A percentile compares a stretch with the other conserved stretches of the same genome.
These are phyloP conservation scores for Aspergillus aculeatinus DNA, from an alignment of 2,329 filamentous ascomycete species.

Conservation along the genomic window DNA sequence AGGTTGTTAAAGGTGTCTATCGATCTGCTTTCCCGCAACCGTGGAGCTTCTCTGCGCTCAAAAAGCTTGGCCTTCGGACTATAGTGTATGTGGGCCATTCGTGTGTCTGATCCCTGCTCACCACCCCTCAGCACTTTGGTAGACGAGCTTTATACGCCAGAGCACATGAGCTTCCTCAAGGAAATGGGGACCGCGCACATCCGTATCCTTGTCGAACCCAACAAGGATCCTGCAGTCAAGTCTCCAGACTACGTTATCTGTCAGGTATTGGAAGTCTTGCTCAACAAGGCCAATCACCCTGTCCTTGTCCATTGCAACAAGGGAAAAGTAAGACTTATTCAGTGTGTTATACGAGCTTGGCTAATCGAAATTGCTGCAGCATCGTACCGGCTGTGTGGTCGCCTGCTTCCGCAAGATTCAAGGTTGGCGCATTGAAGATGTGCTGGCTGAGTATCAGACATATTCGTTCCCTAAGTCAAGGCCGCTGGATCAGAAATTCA, in stretches of 20 bases:
- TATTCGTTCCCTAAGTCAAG: conserved; percentile 57
- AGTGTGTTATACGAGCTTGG: neutral
- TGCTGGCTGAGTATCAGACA: conserved; percentile 70
- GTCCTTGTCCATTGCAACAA: conserved; percentile 91
- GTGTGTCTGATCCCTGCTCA: neutral
- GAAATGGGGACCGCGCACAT: conserved; percentile 68
- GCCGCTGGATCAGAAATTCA: conserved; percentile 32
- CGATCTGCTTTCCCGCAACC: conserved; percentile 76
- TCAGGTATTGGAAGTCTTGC: conserved; percentile 67
- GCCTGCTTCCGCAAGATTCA: conserved; percentile 73
- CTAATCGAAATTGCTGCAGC: conserved; percentile 47
- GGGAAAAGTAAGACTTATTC: conserved; percentile 62
- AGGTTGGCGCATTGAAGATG: conserved; percentile 62
- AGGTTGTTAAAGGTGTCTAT: conserved; percentile 72
- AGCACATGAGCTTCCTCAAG: conserved; percentile 61
- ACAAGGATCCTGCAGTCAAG: conserved; percentile 69
- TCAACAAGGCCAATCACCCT: conserved; percentile 73
- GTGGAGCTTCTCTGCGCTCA: conserved; percentile 69
- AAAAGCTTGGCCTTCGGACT: conserved; percentile 69
- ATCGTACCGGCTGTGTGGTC: conserved; percentile 87
- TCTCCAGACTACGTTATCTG: conserved; percentile 68
- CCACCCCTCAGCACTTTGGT: conserved; percentile 57
- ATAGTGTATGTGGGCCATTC: conserved; percentile 62
- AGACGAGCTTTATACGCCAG: conserved; percentile 56
- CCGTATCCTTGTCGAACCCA: conserved; percentile 78